Base-by-base conservation (phyloP, 108 stramenopile genomes). In the Cyclotella choctawhatcheeana region DNA sequence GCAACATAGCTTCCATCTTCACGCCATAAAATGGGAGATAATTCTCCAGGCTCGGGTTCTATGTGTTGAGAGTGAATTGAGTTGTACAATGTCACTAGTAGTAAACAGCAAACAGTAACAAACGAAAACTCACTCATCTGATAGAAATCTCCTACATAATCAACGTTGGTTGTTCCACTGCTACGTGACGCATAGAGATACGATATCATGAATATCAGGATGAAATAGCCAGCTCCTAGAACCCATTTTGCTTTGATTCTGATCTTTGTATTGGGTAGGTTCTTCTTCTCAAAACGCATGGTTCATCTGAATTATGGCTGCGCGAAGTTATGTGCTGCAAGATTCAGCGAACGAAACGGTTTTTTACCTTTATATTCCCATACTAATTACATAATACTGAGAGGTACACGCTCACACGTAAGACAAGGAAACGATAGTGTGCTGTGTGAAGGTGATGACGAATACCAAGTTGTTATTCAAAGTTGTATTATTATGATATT, bases 1-100 rank as follows among this genome's bases (percentile, higher is more conserved):
- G 67, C 33, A 33, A 68, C 67, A 2, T 20, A 14, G 25, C 40
- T 55, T 14, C 35, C 54, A 56, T 55, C 67, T 27, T 55, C 53
- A 29, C 35, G 35, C 67, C 67, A 68, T 16, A 5, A n/a, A 13
- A 68, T 37, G 22, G 52, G 67, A 6, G 5, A 35, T 17, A 56
- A 12, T 26, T 68, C 35, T 25, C 67, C 67, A 6, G n/a, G 18
- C 14, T 40, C 50, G 1, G 67, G 67, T 44, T 7, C 21, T 14
- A n/a, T n/a, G n/a, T n/a, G n/a, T n/a, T n/a, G n/a, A n/a, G n/a
- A n/a, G n/a, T n/a, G n/a, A n/a, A n/a, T n/a, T n/a, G n/a, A n/a
- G n/a, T n/a, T n/a, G n/a, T n/a, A n/a, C n/a, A n/a, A n/a, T n/a
- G n/a, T n/a, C n/a, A n/a, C n/a, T n/a, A n/a, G n/a, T n/a, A n/a